A percentile compares a stretch with the other conserved stretches of the same genome.
Evolutionary conservation across 805 yeast genomes (phyloP).

Genomic region (Scheffersomyces amazonensis): DNA sequence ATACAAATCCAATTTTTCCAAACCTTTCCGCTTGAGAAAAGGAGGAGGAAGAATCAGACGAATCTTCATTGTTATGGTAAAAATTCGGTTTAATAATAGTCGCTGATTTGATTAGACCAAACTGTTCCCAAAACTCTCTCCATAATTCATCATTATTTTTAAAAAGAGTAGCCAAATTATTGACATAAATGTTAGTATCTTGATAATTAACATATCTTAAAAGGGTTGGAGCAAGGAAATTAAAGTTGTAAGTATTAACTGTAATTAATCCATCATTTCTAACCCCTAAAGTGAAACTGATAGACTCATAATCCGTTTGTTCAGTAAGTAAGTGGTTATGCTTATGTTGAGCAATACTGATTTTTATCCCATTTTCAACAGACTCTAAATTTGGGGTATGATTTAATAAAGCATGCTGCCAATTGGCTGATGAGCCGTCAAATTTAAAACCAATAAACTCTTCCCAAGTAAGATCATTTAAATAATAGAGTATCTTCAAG

Average conservation of each 20-base stretch:
- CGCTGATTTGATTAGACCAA: constrained; percentile 39
- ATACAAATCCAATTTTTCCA: constrained; percentile 59
- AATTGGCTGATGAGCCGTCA: too few relatives aligned
- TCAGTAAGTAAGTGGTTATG: constrained; percentile 23
- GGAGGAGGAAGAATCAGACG: constrained; percentile 1
- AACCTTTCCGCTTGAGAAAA: constrained; percentile 3
- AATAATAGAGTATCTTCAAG: constrained; percentile 43
- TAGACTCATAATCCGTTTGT: too few relatives aligned
- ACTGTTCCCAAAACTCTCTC: constrained; percentile 38
- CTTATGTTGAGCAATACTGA: constrained; percentile 35
- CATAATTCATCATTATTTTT: constrained; percentile 49
- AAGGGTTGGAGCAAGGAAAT: background rate
- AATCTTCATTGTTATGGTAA: constrained; percentile 18
- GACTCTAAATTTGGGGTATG: background rate
- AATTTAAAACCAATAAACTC: constrained; percentile 35
- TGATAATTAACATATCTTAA: constrained; percentile 37
- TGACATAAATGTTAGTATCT: constrained; percentile 73
- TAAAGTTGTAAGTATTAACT: too few relatives aligned
- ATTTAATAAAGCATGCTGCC: background rate
- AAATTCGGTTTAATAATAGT: constrained; percentile 42
- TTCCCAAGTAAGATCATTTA: constrained; percentile 45
- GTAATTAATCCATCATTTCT: too few relatives aligned
- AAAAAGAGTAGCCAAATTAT: constrained; percentile 54
- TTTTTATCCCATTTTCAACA: constrained; percentile 9
- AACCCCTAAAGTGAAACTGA: too few relatives aligned